Evolutionary conservation across 2,329 filamentous ascomycete species (phyloP).

Genomic region (Fusarium udum): DNA sequence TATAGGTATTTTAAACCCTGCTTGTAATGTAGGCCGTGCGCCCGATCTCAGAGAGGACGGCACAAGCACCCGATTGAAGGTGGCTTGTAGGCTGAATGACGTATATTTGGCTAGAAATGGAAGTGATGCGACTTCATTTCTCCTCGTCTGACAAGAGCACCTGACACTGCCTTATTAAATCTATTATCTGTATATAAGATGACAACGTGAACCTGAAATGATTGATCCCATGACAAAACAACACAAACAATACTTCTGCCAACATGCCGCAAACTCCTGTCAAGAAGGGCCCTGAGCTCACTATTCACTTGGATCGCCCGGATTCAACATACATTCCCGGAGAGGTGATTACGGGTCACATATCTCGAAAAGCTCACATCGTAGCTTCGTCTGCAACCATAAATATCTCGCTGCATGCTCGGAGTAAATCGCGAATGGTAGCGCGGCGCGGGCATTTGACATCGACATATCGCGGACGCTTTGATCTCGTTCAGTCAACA

Average conservation of each 20-base stretch:
- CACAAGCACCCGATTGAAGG: not conserved
- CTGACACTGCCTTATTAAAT: accelerated
- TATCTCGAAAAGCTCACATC: not conserved
- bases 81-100: not conserved
- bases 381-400: not conserved
- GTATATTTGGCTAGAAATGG: not conserved
- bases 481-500: not conserved
- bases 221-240: not conserved
- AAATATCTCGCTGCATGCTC: not conserved
- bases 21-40: not conserved
- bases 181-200: too few species aligned
- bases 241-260: accelerated
- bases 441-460: not conserved
- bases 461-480: not conserved
- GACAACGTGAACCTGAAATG: accelerated
- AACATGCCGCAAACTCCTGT: not conserved
- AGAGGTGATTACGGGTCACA: not conserved
- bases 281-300: not conserved
- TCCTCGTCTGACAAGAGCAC: not conserved
- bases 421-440: not conserved
- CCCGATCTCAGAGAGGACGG: not conserved
- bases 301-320: not conserved
- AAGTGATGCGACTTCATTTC: not conserved
- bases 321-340: not conserved
- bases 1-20: too few species aligned